Base-by-base conservation (phyloP, 345 rosid genomes). In the Aethionema arabicum region DNA sequence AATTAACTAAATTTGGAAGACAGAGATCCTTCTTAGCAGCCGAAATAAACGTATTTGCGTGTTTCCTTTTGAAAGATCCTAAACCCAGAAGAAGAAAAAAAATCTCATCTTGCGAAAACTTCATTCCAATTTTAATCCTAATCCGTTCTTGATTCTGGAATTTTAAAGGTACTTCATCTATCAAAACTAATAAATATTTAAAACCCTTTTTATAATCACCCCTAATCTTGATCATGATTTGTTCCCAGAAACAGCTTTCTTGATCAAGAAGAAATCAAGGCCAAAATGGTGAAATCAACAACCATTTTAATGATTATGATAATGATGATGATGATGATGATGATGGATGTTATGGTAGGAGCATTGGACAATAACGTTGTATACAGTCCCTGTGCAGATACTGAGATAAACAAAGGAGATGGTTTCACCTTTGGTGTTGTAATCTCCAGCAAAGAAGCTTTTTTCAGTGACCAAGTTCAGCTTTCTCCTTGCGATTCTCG, bases 401-500 rank as follows among this genome's bases (percentile, higher is more conserved):
- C 93, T 4, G 59, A 69, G 21, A 70, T 85, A 42, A 80, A 78
- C 76, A 89, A 70, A 82, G 69, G 71, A 4, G 90, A 84, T 57
- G 99, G 99, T 27, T 93, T 93, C 63, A 74, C 91, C 13, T 64
- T 93, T 13, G 97, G 96, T 10, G 37, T 89, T 7, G 96, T 80
- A 0, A 82, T 90, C 56, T 87, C 99, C 0, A 43, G 63, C 15
- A 85, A 48, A 58, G 95, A 85, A 32, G 78, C 82, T 9, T 87
- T 93, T 75, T 89, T 84, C 62, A 58, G 53, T 10, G 66, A 84
- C 13, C 76, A 82, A 59, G 67, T 72, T 41, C 99, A 89, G 66
- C 88, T 85, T 75, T 93, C 99, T 0, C 99, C 97, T 10, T 87
- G 99, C 11, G 96, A 93, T 57, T 56, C 47, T 9, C 99, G 96